phyloP scores from a whole-genome alignment of 495 filamentous ascomycete species.

The Talaromyces adpressus region DNA sequence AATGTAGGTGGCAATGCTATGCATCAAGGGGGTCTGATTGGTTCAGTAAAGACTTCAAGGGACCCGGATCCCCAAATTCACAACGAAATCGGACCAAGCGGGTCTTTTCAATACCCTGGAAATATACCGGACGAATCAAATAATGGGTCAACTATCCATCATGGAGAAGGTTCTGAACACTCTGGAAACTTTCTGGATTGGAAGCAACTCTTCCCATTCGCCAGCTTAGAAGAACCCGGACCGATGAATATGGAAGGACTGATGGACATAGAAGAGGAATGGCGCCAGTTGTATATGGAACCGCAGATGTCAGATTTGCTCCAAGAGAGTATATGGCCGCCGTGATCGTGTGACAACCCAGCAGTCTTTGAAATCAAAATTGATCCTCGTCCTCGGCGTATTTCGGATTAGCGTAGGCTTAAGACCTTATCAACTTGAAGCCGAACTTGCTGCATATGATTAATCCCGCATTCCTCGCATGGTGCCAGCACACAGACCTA shows the following conservation, averaged over 20 bases:
- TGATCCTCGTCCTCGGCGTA: no score
- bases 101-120: neutral
- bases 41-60: neutral
- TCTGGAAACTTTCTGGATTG: slow-evolving; percentile 36
- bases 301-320: slow-evolving; percentile 38
- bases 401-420: neutral
- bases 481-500: no score
- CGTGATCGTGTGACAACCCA: slow-evolving; percentile 9
- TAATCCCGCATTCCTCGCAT: no score
- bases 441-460: neutral
- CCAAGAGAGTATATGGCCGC: slow-evolving; percentile 36
- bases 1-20: neutral
- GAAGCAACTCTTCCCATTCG: slow-evolving; percentile 40
- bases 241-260: slow-evolving; percentile 35
- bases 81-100: neutral
- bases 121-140: neutral
- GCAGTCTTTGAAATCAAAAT: no score
- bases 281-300: slow-evolving; percentile 44
- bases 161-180: slow-evolving; percentile 24
- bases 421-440: neutral
- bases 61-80: neutral
- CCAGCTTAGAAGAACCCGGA: slow-evolving; percentile 32
- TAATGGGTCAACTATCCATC: neutral
- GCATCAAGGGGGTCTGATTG: neutral
- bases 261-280: slow-evolving; percentile 39